Conservation (phyloP, 1,284 basidiomycete genomes). For the Exobasidium cylindrosporum region DNA sequence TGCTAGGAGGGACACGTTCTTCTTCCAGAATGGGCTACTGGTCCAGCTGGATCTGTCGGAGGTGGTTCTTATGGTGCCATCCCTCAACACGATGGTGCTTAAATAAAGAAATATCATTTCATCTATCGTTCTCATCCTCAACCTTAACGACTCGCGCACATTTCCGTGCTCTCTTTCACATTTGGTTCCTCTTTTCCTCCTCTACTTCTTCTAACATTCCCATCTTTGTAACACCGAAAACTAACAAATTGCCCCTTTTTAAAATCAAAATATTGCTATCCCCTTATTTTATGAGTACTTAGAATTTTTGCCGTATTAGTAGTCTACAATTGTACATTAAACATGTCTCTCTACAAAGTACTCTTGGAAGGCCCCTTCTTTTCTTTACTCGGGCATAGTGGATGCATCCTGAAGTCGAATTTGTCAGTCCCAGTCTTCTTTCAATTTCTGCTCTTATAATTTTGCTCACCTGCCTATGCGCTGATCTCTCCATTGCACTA, state of each 20-base stretch:
- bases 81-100: constrained; percentile 24
- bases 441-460: neutral
- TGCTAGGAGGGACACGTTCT: constrained; percentile 38
- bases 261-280: no score
- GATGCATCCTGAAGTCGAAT: constrained; percentile 26
- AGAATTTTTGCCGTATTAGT: no score
- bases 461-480: constrained; percentile 32
- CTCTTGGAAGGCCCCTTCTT: no score
- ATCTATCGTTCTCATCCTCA: constrained; percentile 1
- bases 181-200: no score
- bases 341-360: no score
- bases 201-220: neutral
- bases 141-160: neutral
- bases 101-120: neutral
- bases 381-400: constrained; percentile 28
- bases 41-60: constrained; percentile 28
- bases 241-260: no score
- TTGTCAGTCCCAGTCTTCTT: neutral
- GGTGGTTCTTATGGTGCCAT: constrained; percentile 39
- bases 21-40: constrained; percentile 33
- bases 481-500: constrained; percentile 21
- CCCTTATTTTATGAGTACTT: no score
- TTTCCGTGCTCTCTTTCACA: neutral
- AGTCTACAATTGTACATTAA: no score
- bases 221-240: neutral